A percentile compares a stretch with the other conserved stretches of the same genome.
These are phyloP conservation scores for Blastocystis sp. DNA, from an alignment of 352 stramenopile species.

Conservation along the genomic window DNA sequence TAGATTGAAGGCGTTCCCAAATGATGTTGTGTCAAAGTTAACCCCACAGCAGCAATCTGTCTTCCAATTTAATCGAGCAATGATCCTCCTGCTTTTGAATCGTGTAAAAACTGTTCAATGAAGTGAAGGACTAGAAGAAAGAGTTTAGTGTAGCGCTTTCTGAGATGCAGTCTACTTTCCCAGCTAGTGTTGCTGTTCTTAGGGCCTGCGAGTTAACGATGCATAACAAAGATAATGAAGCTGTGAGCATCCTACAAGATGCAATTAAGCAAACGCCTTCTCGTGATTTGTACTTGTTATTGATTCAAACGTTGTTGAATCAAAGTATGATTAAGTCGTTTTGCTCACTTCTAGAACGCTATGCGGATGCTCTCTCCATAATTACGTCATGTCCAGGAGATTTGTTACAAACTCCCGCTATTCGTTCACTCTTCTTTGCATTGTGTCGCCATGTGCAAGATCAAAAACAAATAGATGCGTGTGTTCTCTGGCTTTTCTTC, in stretches of 20 bases:
- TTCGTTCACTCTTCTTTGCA: conserved; percentile 41
- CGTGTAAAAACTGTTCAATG: neutral
- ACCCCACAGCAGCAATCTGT: neutral
- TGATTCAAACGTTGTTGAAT: conserved; percentile 10
- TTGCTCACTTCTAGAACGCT: neutral
- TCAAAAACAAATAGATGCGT: neutral
- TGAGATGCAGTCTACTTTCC: neutral
- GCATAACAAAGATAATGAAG: conserved; percentile 10
- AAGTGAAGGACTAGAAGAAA: neutral
- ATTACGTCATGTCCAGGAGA: neutral
- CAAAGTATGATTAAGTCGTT: neutral
- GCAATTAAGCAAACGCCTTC: neutral
- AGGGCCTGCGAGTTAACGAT: neutral
- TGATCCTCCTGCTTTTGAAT: conserved; percentile 30
- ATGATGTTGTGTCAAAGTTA: conserved; percentile 1
- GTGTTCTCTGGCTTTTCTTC: neutral
- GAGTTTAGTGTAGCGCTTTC: neutral
- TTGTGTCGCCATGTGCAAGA: conserved; percentile 41
- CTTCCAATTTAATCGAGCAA: conserved; percentile 15
- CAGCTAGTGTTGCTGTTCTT: neutral
- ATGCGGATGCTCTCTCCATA: neutral
- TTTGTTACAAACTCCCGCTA: neutral
- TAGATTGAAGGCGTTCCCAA: conserved; percentile 14
- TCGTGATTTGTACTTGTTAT: neutral
- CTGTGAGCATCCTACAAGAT: neutral